Base-by-base conservation (phyloP, 2,329 filamentous ascomycete genomes). In the Xylariaceae sp. region DNA sequence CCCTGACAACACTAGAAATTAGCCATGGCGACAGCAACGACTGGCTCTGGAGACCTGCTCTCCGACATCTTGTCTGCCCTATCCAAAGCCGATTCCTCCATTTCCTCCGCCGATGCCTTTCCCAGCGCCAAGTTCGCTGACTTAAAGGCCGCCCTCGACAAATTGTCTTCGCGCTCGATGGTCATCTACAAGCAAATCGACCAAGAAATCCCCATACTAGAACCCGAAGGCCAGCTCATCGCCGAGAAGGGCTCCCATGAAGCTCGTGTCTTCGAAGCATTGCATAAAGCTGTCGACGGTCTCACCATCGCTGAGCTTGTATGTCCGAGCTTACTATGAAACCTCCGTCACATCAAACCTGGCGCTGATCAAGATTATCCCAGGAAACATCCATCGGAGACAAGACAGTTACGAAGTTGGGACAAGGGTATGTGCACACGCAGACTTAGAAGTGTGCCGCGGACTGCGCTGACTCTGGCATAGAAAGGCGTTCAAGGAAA, bases 401-500 rank as follows among this genome's bases (percentile, higher is more conserved):
- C 66, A 87, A 88, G 66, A 82, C 73, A 38, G 84, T 80, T 36
- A 76, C 84, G 40, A 92, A 88, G 71, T 75, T 96, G 49, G 93
- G 93, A n/a, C 86, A 93, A 65, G 90, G 90, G n/a, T n/a, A n/a
- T n/a, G n/a, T n/a, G n/a, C n/a, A n/a, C n/a, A n/a, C n/a, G n/a
- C n/a, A n/a, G n/a, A n/a, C n/a, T n/a, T n/a, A n/a, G n/a, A n/a
- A n/a, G n/a, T n/a, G n/a, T n/a, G n/a, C n/a, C n/a, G n/a, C n/a
- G n/a, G n/a, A n/a, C n/a, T n/a, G n/a, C n/a, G n/a, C n/a, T n/a
- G n/a, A n/a, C n/a, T n/a, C n/a, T n/a, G n/a, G n/a, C n/a, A n/a
- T n/a, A n/a, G n/a, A 59, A 95, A 93, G 72, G 92, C 92, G 25
- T 95, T 97, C 74, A 94, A 80, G 64, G 79, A 83, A 67, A 85